Conservation (phyloP, 2,329 filamentous ascomycete species). For the Penicillium sp. region DNA sequence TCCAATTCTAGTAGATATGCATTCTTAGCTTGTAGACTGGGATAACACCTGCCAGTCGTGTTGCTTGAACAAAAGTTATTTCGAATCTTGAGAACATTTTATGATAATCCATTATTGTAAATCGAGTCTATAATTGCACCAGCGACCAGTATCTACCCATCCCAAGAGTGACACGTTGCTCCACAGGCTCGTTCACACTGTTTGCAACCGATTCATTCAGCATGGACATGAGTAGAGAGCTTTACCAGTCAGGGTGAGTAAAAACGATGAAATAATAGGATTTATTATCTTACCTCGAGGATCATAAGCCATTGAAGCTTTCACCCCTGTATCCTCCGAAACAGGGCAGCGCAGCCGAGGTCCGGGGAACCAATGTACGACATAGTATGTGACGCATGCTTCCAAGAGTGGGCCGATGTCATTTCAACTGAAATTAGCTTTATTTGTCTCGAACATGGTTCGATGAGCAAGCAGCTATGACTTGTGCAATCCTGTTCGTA, state of each 20-base stretch:
- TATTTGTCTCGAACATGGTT: neutral
- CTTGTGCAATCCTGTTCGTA: neutral
- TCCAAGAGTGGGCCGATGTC: neutral
- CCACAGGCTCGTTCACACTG: no score
- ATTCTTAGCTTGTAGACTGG: slow-evolving; percentile 5
- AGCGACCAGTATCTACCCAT: no score
- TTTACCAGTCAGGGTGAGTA: no score
- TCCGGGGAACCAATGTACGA: neutral
- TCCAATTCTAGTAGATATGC: slow-evolving; percentile 15
- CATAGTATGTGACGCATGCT: neutral
- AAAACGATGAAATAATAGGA: no score
- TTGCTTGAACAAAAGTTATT: slow-evolving; percentile 18
- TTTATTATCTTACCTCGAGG: no score
- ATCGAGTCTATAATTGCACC: neutral
- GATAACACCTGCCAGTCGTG: slow-evolving; percentile 1
- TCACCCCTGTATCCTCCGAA: neutral
- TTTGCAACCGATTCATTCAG: no score
- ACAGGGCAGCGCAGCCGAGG: neutral
- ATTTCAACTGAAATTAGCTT: neutral
- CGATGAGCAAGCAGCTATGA: neutral
- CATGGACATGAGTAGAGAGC: no score
- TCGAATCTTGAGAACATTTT: neutral
- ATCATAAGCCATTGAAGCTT: no score
- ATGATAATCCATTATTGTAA: neutral
- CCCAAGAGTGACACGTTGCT: no score